A percentile compares a stretch with the other conserved stretches of the same genome.
These are phyloP conservation scores for Hibiscus mutabilis DNA, from an alignment of 345 rosid genomes.

Conservation along the genomic window DNA sequence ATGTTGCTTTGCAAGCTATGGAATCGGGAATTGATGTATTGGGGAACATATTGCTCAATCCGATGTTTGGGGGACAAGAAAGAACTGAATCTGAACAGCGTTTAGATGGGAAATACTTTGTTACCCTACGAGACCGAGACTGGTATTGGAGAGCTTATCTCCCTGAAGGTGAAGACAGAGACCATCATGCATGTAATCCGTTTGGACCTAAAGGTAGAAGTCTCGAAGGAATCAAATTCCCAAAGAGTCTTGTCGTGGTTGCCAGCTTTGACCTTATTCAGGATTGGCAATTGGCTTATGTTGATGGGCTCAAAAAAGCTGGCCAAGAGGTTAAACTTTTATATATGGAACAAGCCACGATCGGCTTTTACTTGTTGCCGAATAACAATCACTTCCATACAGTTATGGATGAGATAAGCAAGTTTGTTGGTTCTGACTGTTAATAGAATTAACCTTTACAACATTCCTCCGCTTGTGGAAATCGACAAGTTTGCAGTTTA, in stretches of 20 bases:
- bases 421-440: slow-evolving; percentile 47
- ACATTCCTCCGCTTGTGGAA: slow-evolving; percentile 10
- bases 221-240: slow-evolving; percentile 55
- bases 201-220: slow-evolving; percentile 57
- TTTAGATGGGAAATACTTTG: slow-evolving; percentile 82
- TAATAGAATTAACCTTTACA: slow-evolving; percentile 14
- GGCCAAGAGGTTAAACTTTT: slow-evolving; percentile 65
- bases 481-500: slow-evolving; percentile 1
- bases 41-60: slow-evolving; percentile 74
- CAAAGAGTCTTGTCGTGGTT: slow-evolving; percentile 74
- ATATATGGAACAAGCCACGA: slow-evolving; percentile 63
- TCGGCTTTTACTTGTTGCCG: slow-evolving; percentile 86
- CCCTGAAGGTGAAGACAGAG: slow-evolving; percentile 74
- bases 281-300: slow-evolving; percentile 81
- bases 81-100: slow-evolving; percentile 74
- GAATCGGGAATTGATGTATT: slow-evolving; percentile 55
- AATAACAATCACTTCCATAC: slow-evolving; percentile 67
- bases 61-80: slow-evolving; percentile 83
- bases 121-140: slow-evolving; percentile 60
- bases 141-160: slow-evolving; percentile 96
- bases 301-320: slow-evolving; percentile 59
- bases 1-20: slow-evolving; percentile 63
- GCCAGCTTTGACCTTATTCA: slow-evolving; percentile 80
- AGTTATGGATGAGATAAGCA: slow-evolving; percentile 68
- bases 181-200: slow-evolving; percentile 87